These are phyloP conservation scores for Solanum corneliomulleri DNA, from an alignment of 257 asterid genomes.

Conservation along the genomic window DNA sequence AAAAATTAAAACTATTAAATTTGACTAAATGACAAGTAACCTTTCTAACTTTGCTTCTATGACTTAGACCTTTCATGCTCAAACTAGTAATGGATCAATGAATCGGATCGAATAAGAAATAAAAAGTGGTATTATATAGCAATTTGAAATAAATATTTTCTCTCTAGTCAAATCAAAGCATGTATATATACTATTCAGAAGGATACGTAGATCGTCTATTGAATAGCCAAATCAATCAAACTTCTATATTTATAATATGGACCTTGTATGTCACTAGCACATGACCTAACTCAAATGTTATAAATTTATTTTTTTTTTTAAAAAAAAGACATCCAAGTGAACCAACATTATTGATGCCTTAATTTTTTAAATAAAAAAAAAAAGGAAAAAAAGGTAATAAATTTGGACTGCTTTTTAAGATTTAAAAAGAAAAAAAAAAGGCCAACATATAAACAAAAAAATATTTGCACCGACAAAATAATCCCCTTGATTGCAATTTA, in stretches of 20 bases:
- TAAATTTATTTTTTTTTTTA: too few species aligned
- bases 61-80: too few species aligned
- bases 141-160: too few species aligned
- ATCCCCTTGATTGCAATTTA: neutral
- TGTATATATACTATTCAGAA: too few species aligned
- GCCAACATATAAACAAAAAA: neutral
- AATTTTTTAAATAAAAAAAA: neutral
- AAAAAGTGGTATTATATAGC: too few species aligned
- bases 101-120: too few species aligned
- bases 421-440: neutral
- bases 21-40: too few species aligned
- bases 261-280: neutral
- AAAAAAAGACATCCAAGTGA: neutral
- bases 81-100: too few species aligned
- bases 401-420: neutral
- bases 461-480: neutral
- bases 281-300: neutral
- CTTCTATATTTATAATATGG: neutral
- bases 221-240: neutral
- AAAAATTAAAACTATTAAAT: too few species aligned
- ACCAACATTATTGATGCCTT: neutral
- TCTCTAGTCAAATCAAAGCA: neutral
- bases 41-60: too few species aligned
- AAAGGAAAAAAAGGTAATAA: neutral
- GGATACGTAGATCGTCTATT: fast-evolving